Conservation (phyloP, 176 grass and related monocot species). For the Aegilops sharonensis region DNA sequence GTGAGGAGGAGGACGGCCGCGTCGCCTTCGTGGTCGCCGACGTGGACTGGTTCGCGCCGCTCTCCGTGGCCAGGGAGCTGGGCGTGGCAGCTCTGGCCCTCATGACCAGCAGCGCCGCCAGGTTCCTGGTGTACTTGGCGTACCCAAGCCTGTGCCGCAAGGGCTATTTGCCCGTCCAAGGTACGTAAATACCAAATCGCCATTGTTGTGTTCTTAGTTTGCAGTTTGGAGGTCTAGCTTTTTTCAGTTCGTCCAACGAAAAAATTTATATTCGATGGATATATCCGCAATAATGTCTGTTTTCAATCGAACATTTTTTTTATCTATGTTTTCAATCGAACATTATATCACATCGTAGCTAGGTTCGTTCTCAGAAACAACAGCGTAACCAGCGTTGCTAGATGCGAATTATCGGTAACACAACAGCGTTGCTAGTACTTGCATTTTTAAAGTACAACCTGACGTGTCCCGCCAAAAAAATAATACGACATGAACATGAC, state of each 20-base stretch:
- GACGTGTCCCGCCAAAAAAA: too few relatives aligned
- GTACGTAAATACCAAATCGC: not conserved
- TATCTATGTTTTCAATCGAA: too few relatives aligned
- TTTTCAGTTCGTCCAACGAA: not conserved
- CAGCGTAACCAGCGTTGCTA: too few relatives aligned
- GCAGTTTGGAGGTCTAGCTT: not conserved
- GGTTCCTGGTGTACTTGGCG: constrained; percentile 4
- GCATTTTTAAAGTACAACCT: too few relatives aligned
- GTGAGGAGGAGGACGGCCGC: not conserved
- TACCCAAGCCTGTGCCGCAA: not conserved
- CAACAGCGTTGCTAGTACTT: too few relatives aligned
- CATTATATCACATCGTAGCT: too few relatives aligned
- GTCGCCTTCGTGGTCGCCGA: constrained; percentile 8
- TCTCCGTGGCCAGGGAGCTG: not conserved
- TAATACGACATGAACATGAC: too few relatives aligned
- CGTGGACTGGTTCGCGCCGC: not conserved
- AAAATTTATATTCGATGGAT: not conserved
- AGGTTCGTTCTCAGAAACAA: too few relatives aligned
- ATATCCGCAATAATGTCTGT: not conserved
- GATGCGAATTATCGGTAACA: too few relatives aligned
- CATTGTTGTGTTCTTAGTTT: not conserved
- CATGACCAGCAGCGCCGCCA: constrained; percentile 24
- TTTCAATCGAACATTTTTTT: too few relatives aligned
- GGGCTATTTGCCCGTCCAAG: constrained; percentile 23
- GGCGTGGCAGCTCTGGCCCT: constrained; percentile 6